Conservation (phyloP, 1,284 basidiomycete genomes). For the Hemileia vastatrix region DNA sequence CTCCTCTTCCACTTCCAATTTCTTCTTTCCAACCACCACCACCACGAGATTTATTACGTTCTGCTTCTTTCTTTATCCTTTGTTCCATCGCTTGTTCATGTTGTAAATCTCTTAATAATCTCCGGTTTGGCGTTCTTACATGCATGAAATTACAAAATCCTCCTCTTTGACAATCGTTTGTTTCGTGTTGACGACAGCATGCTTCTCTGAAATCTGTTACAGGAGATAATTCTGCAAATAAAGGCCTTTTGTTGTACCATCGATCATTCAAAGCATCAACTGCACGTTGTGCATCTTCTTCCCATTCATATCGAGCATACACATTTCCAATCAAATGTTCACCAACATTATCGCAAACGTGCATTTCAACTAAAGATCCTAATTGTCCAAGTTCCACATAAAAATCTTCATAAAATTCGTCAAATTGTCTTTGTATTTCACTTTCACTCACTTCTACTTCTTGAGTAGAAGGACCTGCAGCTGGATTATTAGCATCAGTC, state of each 20-base stretch:
- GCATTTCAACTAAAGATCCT: slow-evolving; percentile 86
- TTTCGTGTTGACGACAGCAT: slow-evolving; percentile 94
- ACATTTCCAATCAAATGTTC: slow-evolving; percentile 45
- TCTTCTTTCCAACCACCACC: too few species aligned
- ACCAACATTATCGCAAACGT: slow-evolving; percentile 51
- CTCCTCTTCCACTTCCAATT: too few species aligned
- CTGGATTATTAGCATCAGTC: too few species aligned
- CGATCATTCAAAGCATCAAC: slow-evolving; percentile 37
- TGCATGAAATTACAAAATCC: slow-evolving; percentile 99
- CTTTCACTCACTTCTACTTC: slow-evolving; percentile 67
- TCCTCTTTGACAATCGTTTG: slow-evolving; percentile 59
- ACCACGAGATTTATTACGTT: too few species aligned
- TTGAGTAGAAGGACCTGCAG: too few species aligned
- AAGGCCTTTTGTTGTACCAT: slow-evolving; percentile 50
- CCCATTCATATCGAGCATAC: slow-evolving; percentile 39
- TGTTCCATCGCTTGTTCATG: too few species aligned
- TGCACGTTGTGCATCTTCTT: slow-evolving; percentile 38
- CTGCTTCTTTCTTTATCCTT: too few species aligned
- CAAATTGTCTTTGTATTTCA: slow-evolving; percentile 89
- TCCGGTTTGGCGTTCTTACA: slow-evolving; percentile 47
- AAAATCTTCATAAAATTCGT: slow-evolving; percentile 75
- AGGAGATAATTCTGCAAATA: slow-evolving; percentile 96
- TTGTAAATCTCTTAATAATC: too few species aligned
- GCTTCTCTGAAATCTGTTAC: slow-evolving; percentile 98
- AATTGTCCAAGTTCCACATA: slow-evolving; percentile 73